These are phyloP conservation scores for Jatropha multifida DNA, from an alignment of 441 rosid genomes.

Conservation along the genomic window DNA sequence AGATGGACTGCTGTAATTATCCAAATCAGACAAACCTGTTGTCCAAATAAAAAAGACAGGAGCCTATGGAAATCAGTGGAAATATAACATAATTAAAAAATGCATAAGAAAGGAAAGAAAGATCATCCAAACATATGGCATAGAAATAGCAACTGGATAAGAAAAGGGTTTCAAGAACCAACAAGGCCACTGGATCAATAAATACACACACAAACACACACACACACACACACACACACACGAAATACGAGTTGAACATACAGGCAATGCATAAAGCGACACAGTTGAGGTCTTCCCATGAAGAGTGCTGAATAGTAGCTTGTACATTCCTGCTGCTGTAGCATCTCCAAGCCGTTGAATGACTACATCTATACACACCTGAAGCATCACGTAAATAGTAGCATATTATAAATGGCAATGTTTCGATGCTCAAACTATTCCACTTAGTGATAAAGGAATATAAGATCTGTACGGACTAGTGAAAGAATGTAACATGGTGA, in stretches of 20 bases:
- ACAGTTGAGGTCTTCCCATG: slow-evolving; percentile 65
- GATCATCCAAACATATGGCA: neutral
- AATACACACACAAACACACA: too few relatives aligned
- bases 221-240: too few relatives aligned
- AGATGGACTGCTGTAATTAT: slow-evolving; percentile 68
- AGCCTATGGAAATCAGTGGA: neutral
- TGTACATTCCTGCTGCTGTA: slow-evolving; percentile 87
- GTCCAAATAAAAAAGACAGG: neutral
- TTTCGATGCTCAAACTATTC: slow-evolving; percentile 18
- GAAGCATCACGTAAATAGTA: slow-evolving; percentile 20
- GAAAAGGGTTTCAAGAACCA: neutral
- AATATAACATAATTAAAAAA: neutral
- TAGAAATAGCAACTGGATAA: neutral
- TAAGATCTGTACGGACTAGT: neutral
- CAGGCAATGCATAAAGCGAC: slow-evolving; percentile 81
- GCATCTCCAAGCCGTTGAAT: slow-evolving; percentile 96
- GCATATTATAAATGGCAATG: neutral
- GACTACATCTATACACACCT: slow-evolving; percentile 91
- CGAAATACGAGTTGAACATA: slow-evolving; percentile 28
- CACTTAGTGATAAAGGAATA: neutral
- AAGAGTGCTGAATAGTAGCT: slow-evolving; percentile 65
- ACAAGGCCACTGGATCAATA: neutral
- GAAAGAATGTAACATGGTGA: neutral
- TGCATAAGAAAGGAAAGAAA: neutral
- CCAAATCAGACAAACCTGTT: slow-evolving; percentile 76